Conservation (phyloP, 345 rosid genomes). For the Pistacia vera region DNA sequence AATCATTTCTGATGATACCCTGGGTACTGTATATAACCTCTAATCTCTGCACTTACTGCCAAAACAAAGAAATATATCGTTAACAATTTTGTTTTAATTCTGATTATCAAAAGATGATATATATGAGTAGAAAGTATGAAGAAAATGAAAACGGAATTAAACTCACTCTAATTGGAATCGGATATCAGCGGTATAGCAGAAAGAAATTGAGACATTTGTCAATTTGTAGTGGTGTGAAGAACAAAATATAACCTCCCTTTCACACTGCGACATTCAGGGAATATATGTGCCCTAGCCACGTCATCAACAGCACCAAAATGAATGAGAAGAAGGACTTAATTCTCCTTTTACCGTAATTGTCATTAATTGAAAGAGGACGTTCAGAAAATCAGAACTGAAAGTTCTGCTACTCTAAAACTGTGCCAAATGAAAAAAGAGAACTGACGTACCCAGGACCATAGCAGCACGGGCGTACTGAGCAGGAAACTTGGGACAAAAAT, state of each 20-base stretch:
- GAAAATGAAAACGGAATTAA: not conserved
- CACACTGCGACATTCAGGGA: conserved; percentile 35
- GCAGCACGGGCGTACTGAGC: conserved; percentile 27
- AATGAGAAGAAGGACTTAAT: not conserved
- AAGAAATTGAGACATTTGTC: conserved; percentile 31
- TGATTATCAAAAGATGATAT: too few species aligned
- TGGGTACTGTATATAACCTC: not conserved
- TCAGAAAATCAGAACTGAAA: too few species aligned
- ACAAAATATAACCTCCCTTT: conserved; percentile 48
- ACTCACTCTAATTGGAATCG: conserved; percentile 34
- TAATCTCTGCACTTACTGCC: conserved; percentile 28
- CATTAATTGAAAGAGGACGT: too few species aligned
- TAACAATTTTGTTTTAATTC: too few species aligned
- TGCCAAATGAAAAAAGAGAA: too few species aligned
- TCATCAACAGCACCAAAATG: conserved; percentile 42
- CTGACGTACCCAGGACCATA: conserved; percentile 34
- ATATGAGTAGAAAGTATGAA: not conserved
- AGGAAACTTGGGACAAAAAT: conserved; percentile 42
- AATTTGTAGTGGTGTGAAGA: conserved; percentile 22
- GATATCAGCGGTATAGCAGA: conserved; percentile 34
- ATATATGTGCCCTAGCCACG: conserved; percentile 42
- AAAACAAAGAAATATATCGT: too few species aligned
- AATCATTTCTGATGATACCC: conserved; percentile 34
- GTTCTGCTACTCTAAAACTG: too few species aligned
- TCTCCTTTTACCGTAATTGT: not conserved